phyloP scores from a whole-genome alignment of 2,329 filamentous ascomycete species.

The Pyricularia grisea region DNA sequence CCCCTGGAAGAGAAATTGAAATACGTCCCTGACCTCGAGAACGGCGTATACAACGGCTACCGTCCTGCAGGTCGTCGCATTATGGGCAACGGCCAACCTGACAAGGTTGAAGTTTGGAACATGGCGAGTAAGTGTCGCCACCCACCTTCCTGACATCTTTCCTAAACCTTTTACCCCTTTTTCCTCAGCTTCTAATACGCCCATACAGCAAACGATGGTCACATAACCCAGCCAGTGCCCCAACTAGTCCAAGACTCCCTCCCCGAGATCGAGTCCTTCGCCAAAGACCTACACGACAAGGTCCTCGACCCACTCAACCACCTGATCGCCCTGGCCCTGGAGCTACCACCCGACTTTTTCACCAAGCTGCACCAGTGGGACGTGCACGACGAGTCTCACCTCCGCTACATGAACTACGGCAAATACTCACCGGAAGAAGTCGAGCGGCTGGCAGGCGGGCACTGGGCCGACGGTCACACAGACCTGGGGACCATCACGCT shows the following conservation, averaged over 20 bases:
- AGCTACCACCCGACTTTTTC: slow-evolving; percentile 47
- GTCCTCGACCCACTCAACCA: slow-evolving; percentile 23
- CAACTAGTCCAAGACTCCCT: slow-evolving; percentile 36
- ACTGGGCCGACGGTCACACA: slow-evolving; percentile 36
- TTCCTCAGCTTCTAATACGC: not conserved
- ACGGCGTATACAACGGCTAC: slow-evolving; percentile 49
- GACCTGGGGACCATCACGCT: slow-evolving; percentile 43
- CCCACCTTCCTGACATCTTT: too few species aligned
- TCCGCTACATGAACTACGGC: slow-evolving; percentile 52
- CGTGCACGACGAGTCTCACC: slow-evolving; percentile 41
- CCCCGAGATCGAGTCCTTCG: slow-evolving; percentile 46
- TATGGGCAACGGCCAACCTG: slow-evolving; percentile 22
- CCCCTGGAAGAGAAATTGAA: slow-evolving; percentile 52
- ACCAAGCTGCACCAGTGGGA: slow-evolving; percentile 44
- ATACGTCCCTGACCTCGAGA: slow-evolving; percentile 34
- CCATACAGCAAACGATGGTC: slow-evolving; percentile 12
- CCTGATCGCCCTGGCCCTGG: slow-evolving; percentile 38
- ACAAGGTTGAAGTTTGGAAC: slow-evolving; percentile 28
- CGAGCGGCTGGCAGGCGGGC: slow-evolving; percentile 17
- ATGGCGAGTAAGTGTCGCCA: slow-evolving; percentile 22
- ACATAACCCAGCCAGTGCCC: slow-evolving; percentile 24
- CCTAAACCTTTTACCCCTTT: not conserved
- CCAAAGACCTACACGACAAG: slow-evolving; percentile 17
- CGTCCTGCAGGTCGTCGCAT: slow-evolving; percentile 29
- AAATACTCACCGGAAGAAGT: slow-evolving; percentile 35